Evolutionary conservation across 768 basidiomycete genomes (phyloP).

Genomic region (Amanita exitialis): DNA sequence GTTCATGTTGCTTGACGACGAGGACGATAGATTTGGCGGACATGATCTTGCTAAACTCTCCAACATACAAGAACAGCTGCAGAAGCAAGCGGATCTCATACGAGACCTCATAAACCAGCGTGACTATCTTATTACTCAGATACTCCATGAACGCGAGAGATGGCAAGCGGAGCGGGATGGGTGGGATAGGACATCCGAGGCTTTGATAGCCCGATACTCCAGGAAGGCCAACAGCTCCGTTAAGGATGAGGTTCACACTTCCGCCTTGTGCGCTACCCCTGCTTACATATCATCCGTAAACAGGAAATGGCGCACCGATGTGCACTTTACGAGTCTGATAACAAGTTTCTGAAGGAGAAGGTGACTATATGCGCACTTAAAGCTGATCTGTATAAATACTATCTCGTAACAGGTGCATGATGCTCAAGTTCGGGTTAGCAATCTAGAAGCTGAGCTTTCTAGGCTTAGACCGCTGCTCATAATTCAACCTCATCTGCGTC

Average conservation of each 20-base stretch:
- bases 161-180: slow-evolving; percentile 55
- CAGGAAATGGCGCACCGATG: slow-evolving; percentile 51
- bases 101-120: slow-evolving; percentile 44
- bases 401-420: slow-evolving; percentile 40
- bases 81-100: slow-evolving; percentile 56
- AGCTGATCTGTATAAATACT: not conserved
- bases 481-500: slow-evolving; percentile 40
- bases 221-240: slow-evolving; percentile 21
- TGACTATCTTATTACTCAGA: slow-evolving; percentile 41
- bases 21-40: not conserved
- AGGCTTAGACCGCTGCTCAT: slow-evolving; percentile 61
- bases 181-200: slow-evolving; percentile 62
- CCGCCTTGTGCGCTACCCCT: slow-evolving; percentile 3
- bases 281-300: slow-evolving; percentile 2
- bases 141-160: slow-evolving; percentile 46
- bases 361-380: slow-evolving; percentile 22
- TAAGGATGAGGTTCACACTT: slow-evolving; percentile 33
- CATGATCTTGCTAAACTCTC: not conserved
- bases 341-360: slow-evolving; percentile 48
- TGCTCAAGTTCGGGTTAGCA: slow-evolving; percentile 38
- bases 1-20: slow-evolving; percentile 5
- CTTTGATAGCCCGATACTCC: slow-evolving; percentile 42
- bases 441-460: slow-evolving; percentile 54
- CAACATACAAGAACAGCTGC: slow-evolving; percentile 23
- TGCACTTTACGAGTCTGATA: slow-evolving; percentile 46